phyloP scores from a whole-genome alignment of 2,329 filamentous ascomycete species.

The Colletotrichum sansevieriae region DNA sequence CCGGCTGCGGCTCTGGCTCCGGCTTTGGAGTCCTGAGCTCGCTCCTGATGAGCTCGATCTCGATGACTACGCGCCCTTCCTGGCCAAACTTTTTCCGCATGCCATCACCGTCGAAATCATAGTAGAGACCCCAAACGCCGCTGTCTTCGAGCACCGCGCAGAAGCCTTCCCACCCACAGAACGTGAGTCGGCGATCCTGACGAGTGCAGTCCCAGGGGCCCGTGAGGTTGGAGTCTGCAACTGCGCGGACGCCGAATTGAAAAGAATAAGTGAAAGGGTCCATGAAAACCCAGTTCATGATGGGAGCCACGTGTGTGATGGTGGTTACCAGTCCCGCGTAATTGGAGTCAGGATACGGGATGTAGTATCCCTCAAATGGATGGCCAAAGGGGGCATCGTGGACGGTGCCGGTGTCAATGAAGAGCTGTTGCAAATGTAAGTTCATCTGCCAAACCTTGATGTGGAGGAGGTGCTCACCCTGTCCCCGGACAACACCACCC shows the following conservation, averaged over 20 bases:
- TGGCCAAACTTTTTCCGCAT: conserved; percentile 59
- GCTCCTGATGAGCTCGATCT: conserved; percentile 66
- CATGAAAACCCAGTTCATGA: conserved; percentile 65
- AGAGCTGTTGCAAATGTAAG: conserved; percentile 51
- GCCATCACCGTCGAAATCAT: conserved; percentile 59
- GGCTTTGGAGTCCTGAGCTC: conserved; percentile 54
- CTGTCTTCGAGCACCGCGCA: conserved; percentile 59
- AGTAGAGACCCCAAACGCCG: conserved; percentile 61
- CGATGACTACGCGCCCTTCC: conserved; percentile 62
- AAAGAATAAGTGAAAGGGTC: conserved; percentile 60
- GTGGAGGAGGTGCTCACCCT: conserved; percentile 47
- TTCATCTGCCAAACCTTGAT: neutral
- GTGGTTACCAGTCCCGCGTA: conserved; percentile 62
- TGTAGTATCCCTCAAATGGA: conserved; percentile 68
- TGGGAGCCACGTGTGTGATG: conserved; percentile 61
- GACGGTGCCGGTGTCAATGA: conserved; percentile 58
- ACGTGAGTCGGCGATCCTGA: conserved; percentile 63
- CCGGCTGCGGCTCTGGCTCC: neutral
- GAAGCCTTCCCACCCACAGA: conserved; percentile 65
- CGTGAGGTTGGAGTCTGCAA: conserved; percentile 58
- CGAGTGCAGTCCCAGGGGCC: conserved; percentile 66
- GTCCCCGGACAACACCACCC: conserved; percentile 59
- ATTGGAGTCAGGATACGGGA: conserved; percentile 67
- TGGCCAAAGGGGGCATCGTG: conserved; percentile 56
- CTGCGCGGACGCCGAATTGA: conserved; percentile 59